These are phyloP conservation scores for Naganishia cerealis DNA, from an alignment of 1,284 basidiomycete species.

Conservation along the genomic window DNA sequence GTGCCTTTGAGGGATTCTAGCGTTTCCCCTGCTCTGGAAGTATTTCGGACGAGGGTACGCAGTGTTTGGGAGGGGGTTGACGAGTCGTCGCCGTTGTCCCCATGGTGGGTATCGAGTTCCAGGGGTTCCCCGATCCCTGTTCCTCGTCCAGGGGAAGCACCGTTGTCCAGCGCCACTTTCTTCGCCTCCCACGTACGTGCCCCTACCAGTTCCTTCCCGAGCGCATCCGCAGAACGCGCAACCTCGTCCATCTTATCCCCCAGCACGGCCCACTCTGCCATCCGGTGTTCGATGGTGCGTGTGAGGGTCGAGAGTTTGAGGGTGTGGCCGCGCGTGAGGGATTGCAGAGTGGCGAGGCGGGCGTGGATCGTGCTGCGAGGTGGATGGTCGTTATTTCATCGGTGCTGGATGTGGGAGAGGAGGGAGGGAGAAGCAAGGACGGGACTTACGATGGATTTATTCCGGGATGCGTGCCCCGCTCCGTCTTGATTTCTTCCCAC, in stretches of 20 bases:
- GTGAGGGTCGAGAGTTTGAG: slow-evolving; percentile 16
- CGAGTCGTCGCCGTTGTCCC: background rate
- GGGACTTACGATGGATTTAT: slow-evolving; percentile 8
- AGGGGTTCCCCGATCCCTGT: background rate
- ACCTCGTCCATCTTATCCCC: slow-evolving; percentile 2
- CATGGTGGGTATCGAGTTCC: background rate
- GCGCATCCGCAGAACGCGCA: background rate
- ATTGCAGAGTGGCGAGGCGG: background rate
- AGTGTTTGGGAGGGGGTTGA: background rate
- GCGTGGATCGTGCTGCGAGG: background rate
- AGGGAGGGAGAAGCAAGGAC: background rate
- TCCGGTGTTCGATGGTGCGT: slow-evolving; percentile 25
- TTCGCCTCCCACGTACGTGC: background rate
- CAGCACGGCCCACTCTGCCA: slow-evolving; percentile 16
- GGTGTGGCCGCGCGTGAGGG: slow-evolving; percentile 9
- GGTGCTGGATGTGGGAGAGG: background rate
- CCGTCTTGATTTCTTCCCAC: slow-evolving; percentile 12
- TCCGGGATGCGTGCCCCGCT: background rate
- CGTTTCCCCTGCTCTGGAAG: background rate
- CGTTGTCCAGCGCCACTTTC: background rate
- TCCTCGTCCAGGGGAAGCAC: background rate
- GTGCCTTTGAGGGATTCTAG: background rate
- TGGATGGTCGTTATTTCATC: background rate
- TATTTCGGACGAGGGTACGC: background rate
- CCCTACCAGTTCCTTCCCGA: slow-evolving; percentile 4